These are phyloP conservation scores for Sphagnum tenellum DNA, from an alignment of 225 moss, liverwort and hornwort species.

Conservation along the genomic window DNA sequence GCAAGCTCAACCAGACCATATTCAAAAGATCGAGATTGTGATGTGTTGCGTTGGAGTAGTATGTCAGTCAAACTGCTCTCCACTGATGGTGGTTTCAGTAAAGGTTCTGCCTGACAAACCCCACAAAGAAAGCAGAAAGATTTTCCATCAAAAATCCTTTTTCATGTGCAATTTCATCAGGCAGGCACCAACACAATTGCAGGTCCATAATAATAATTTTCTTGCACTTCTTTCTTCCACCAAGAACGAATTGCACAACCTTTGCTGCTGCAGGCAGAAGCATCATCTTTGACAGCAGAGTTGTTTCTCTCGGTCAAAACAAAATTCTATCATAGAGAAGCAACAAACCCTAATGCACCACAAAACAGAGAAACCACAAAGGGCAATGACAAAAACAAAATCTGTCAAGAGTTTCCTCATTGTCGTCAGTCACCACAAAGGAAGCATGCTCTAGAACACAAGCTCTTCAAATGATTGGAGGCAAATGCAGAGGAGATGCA, in stretches of 20 bases:
- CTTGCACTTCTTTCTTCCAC: slow-evolving; percentile 44
- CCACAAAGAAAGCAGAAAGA: slow-evolving; percentile 12
- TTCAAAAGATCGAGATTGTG: slow-evolving; percentile 54
- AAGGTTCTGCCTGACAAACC: slow-evolving; percentile 61
- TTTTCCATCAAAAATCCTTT: slow-evolving; percentile 12
- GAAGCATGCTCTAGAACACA: neutral
- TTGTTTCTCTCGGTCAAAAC: no score
- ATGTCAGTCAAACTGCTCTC: slow-evolving; percentile 78
- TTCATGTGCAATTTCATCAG: neutral
- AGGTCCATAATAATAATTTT: slow-evolving; percentile 46
- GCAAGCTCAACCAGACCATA: slow-evolving; percentile 48
- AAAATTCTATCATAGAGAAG: no score
- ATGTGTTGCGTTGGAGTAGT: slow-evolving; percentile 55
- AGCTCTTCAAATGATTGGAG: neutral
- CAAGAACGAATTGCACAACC: slow-evolving; percentile 16
- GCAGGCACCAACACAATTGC: slow-evolving; percentile 8
- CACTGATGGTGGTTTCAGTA: slow-evolving; percentile 59
- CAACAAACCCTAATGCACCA: no score
- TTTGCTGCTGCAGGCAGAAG: neutral
- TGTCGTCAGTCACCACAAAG: neutral
- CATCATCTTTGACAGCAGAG: neutral
- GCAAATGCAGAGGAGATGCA: neutral
- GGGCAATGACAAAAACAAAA: no score
- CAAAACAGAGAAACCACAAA: no score
- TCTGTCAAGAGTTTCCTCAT: no score